Conservation (phyloP, 129 eudicot species). For the Mikania micrantha region DNA sequence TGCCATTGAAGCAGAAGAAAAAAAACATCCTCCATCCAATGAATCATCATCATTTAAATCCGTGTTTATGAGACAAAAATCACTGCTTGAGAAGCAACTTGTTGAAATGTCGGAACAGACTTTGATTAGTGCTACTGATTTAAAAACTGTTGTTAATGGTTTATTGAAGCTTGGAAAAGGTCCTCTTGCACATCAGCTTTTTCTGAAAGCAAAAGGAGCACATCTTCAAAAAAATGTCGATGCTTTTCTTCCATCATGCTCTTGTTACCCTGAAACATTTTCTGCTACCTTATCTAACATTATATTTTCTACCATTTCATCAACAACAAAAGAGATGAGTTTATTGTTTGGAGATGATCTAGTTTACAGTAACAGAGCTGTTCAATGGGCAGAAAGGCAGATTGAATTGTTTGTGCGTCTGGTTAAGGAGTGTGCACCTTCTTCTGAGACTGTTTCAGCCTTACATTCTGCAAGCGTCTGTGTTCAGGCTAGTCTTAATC, state of each 20-base stretch:
- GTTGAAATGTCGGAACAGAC: constrained; percentile 62
- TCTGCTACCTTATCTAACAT: constrained; percentile 86
- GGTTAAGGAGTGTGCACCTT: constrained; percentile 83
- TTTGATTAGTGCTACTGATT: constrained; percentile 47
- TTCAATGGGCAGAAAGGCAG: constrained; percentile 97
- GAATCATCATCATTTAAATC: constrained; percentile 52
- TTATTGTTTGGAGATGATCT: constrained; percentile 78
- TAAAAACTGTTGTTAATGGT: constrained; percentile 54
- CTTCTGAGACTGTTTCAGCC: constrained; percentile 81
- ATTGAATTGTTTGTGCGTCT: constrained; percentile 69
- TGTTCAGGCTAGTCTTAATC: constrained; percentile 89
- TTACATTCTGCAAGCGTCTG: constrained; percentile 74
- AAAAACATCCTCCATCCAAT: constrained; percentile 39
- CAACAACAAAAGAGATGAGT: constrained; percentile 60
- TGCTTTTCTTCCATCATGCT: constrained; percentile 71
- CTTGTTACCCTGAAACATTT: constrained; percentile 87
- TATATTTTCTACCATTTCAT: constrained; percentile 64
- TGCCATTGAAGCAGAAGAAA: constrained; percentile 67
- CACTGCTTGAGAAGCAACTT: constrained; percentile 58
- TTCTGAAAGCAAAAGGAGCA: constrained; percentile 65
- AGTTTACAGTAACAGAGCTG: constrained; percentile 48
- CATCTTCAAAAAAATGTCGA: constrained; percentile 66
- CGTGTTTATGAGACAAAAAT: constrained; percentile 53
- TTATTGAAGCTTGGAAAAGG: constrained; percentile 87
- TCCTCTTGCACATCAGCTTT: constrained; percentile 70